Conservation (phyloP, 2,329 filamentous ascomycete genomes). For the Monilinia laxa region DNA sequence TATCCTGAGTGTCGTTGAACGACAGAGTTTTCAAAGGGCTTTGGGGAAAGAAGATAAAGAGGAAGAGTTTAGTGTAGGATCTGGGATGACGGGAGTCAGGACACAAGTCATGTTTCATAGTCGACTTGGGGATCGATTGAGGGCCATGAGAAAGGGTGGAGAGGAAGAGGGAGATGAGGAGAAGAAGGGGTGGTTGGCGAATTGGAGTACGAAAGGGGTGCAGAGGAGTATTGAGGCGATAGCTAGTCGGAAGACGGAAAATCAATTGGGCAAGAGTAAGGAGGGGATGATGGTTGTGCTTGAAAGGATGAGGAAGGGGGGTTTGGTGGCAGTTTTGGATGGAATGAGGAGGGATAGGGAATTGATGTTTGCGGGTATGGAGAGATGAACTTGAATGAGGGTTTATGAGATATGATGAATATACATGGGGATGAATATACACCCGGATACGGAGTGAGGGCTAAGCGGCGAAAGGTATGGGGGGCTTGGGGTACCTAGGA, state of each 20-base stretch:
- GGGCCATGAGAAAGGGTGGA: slow-evolving; percentile 43
- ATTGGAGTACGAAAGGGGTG: slow-evolving; percentile 68
- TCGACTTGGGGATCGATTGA: slow-evolving; percentile 62
- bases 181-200: slow-evolving; percentile 51
- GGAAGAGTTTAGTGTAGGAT: slow-evolving; percentile 34
- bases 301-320: slow-evolving; percentile 65
- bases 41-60: slow-evolving; percentile 30
- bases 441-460: not conserved
- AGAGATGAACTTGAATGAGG: slow-evolving; percentile 25
- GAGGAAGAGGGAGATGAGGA: slow-evolving; percentile 47
- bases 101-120: slow-evolving; percentile 75
- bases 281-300: slow-evolving; percentile 83
- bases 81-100: slow-evolving; percentile 60
- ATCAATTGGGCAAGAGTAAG: slow-evolving; percentile 75
- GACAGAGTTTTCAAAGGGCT: slow-evolving; percentile 61
- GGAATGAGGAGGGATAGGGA: slow-evolving; percentile 63
- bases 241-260: slow-evolving; percentile 72
- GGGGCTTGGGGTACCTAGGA: too few species aligned
- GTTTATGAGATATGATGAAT: slow-evolving; percentile 20
- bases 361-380: slow-evolving; percentile 28
- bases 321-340: slow-evolving; percentile 67
- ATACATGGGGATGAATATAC: slow-evolving; percentile 2
- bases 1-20: slow-evolving; percentile 74
- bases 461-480: too few species aligned
- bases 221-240: slow-evolving; percentile 78